Evolutionary conservation across 805 yeast genomes (phyloP), one percentile per base, ranked within the genome.

Genomic region (Tetrapisispora fleetii): DNA sequence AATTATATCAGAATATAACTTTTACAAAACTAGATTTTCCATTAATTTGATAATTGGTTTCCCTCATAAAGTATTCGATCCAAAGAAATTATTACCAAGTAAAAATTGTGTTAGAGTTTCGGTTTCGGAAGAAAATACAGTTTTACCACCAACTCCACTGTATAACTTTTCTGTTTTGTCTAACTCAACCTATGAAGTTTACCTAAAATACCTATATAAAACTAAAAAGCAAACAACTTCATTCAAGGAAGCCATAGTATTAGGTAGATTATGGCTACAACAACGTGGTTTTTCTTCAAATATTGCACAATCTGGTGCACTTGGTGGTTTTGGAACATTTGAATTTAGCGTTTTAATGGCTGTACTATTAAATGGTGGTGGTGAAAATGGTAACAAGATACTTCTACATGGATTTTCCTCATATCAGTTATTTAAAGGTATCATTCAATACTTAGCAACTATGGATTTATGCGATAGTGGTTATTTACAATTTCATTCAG

Each of bases 401-500:
- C 71, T 93, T 48, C 65, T 89, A 37, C 83, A 82, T 56, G 99
- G 98, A 0, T 91, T 85, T 64, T 88, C 96, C 3, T 83, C 95
- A 21, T 93, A 89, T 63, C 99, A 93, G 68, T 70, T 93, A 46
- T 93, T 93, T 72, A 90, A 87, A 63, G 96, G 95, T 62, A 80
- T 86, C 1, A 74, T 93, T 49, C 80, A 80, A 57, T 90, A 84
- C 60, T 62, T 91, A 52, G 95, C 96, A 2, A 78, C 85, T 2
- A 81, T 82, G 74, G 95, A 89, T 64, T 66, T 90, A 44, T 70
- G 76, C 47, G 59, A 70, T 10, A 64, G 66, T 19, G 93, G 91
- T 1, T 81, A 84, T 58, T 66, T 85, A 40, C 81, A 85, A 28
- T 83, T 85, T 60, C 72, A 78, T 50, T 80, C 86, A 5, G 68